Base-by-base conservation (phyloP, 495 filamentous ascomycete species). In the Penicillium bovifimosum region DNA sequence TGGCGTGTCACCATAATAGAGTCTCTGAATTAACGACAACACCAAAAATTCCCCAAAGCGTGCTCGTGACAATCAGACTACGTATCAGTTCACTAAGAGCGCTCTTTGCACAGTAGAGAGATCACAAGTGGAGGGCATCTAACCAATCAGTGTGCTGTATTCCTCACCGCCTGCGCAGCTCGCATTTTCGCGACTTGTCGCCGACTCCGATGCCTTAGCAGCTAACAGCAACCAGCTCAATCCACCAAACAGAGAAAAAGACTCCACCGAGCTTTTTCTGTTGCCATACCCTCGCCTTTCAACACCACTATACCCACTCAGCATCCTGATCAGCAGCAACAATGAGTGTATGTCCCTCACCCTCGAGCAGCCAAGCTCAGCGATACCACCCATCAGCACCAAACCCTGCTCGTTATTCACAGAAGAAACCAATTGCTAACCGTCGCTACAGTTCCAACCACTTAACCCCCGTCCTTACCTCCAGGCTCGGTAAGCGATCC, bases 391-490 rank as follows among this genome's bases (percentile, higher is more conserved):
- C 26, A 17, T 29, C 24, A 38, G 3, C 29, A 20, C n/a, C 32
- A 36, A 7, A 40, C 28, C n/a, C 46, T 41, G 7, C 27, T n/a
- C 26, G 51, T 11, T 9, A 14, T 31, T 35, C 28, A 13, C 35
- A 39, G 34, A 38, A 13, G n/a, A n/a, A 6, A 24, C 10, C 32
- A 42, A 43, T 47, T 24, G 50, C 69, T 63, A 53, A 60, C 45
- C 5, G 2, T 5, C 42, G 0, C 16, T 14, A 50, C 60, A 88
- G 82, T 86, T 91, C 70, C 82, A 90, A 68, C 90, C 91, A 24
- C 75, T 96, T 60, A 96, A 95, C 76, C 90, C 90, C 52, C 86
- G 89, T 64, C 91, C 90, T 3, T 88, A 90, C 80, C 80, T 95
- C 60, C 87, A 95, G 74, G 81, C 82, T 56, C 80, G 89, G 89